Conservation (phyloP, 1,284 basidiomycete species). For the Cystobasidiaceae sp. region DNA sequence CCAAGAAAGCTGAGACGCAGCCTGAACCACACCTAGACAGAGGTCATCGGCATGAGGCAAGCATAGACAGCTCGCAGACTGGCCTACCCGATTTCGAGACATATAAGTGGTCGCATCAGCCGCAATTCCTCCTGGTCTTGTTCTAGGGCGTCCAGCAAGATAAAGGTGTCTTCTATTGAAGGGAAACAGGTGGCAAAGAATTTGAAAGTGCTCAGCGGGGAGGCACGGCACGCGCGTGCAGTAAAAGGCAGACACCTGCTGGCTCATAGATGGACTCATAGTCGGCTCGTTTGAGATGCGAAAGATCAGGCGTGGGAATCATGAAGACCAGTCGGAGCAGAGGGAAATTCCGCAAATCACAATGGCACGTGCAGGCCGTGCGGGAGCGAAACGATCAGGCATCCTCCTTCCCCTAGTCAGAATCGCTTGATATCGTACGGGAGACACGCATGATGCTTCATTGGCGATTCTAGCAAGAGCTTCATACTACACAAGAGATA, state of each 20-base stretch:
- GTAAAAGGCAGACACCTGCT: constrained; percentile 64
- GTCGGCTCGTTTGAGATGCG: constrained; percentile 69
- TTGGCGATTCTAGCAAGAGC: too few species aligned
- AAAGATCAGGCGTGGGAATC: constrained; percentile 85
- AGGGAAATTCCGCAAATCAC: not conserved
- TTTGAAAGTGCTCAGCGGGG: constrained; percentile 16
- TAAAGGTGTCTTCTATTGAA: constrained; percentile 81
- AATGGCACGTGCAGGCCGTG: too few species aligned
- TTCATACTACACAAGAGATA: too few species aligned
- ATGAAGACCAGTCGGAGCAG: constrained; percentile 51
- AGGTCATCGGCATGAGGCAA: not conserved
- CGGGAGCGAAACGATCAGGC: too few species aligned
- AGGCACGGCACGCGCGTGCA: constrained; percentile 11
- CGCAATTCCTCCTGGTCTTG: constrained; percentile 61
- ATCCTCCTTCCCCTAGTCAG: too few species aligned
- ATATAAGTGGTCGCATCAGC: constrained; percentile 57
- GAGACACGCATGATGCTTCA: too few species aligned
- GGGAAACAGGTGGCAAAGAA: constrained; percentile 33
- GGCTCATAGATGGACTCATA: constrained; percentile 82
- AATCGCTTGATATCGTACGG: too few species aligned
- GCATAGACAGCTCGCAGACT: constrained; percentile 34
- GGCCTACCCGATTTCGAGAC: constrained; percentile 80
- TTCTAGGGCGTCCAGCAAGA: constrained; percentile 89
- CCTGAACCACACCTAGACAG: constrained; percentile 76
- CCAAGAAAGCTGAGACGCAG: constrained; percentile 77